phyloP scores from a whole-genome alignment of 1,284 basidiomycete species.

The Ceratobasidium papillatum region DNA sequence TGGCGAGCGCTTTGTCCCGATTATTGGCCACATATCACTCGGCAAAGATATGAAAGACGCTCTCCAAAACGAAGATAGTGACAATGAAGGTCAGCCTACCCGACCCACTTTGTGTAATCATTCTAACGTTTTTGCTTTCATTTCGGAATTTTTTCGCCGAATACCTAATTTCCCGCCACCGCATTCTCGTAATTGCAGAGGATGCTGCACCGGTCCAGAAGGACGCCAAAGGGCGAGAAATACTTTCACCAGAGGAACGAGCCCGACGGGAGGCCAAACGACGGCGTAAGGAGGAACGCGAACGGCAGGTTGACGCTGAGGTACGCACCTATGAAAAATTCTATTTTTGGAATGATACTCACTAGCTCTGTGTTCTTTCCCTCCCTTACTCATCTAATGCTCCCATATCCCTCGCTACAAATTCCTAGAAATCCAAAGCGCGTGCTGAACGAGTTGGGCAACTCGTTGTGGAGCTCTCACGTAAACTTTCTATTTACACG shows the following conservation, averaged over 20 bases:
- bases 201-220: slow-evolving; percentile 54
- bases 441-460: slow-evolving; percentile 82
- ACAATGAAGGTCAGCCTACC: slow-evolving; percentile 54
- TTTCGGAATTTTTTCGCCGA: not conserved
- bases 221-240: slow-evolving; percentile 73
- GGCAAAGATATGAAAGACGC: slow-evolving; percentile 98
- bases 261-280: slow-evolving; percentile 79
- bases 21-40: slow-evolving; percentile 84
- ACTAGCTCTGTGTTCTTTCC: not conserved
- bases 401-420: slow-evolving; percentile 32
- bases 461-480: slow-evolving; percentile 83
- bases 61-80: slow-evolving; percentile 84
- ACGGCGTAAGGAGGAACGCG: slow-evolving; percentile 79
- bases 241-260: slow-evolving; percentile 84
- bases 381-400: not conserved
- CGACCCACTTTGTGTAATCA: not conserved
- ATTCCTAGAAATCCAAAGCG: slow-evolving; percentile 75
- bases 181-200: slow-evolving; percentile 42
- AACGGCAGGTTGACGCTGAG: slow-evolving; percentile 72
- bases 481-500: slow-evolving; percentile 91
- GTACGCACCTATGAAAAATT: slow-evolving; percentile 53
- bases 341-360: slow-evolving; percentile 4
- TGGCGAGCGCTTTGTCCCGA: slow-evolving; percentile 81
- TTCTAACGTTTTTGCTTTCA: not conserved
- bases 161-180: not conserved